Evolutionary conservation across 768 basidiomycete genomes (phyloP), one percentile per base, ranked within the genome.

Genomic region (Pleurotus sapidus): DNA sequence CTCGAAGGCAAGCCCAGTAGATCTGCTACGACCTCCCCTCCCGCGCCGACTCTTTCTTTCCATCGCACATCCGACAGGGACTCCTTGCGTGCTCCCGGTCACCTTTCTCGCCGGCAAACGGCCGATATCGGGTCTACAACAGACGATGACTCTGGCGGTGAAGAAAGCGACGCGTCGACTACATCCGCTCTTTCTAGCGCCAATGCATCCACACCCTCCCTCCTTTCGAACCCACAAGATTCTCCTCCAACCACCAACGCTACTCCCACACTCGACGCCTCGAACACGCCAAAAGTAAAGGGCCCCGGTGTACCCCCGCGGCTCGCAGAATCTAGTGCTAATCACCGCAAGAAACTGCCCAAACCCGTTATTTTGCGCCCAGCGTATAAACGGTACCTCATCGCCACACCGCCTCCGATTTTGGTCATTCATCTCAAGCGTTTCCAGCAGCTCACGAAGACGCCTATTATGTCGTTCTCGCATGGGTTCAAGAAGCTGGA

Each of bases 371-470:
- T 96, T 47, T 80, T 90, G 72, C 84, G 92, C 1, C 80, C 91
- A 1, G 93, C 93, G 3, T 94, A 93, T 75, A 98, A 98, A 72
- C 90, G 95, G 11, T 98, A 97, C 71, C 86, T 98, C 58, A 91
- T 98, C 68, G 84, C 87, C 14, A 80, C 78, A 0, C 87, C 90
- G 1, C 95, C 95, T 0, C 92, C 94, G 0, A 81, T 97, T 30
- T 83, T 98, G 57, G 91, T 95, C 50, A 83, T 98, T 58, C 95
- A 98, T 64, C 81, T 97, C 49, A 98, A 98, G 74, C 83, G 95
- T 46, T 98, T 98, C 73, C 93, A 96, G 71, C 94, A 96, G 66
- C 79, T 87, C 6, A 76, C 78, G 40, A 89, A 87, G 72, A 77
- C 79, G 51, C 78, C 83, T 4, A 70, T 84, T 57, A 72, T 87